These are phyloP conservation scores for Jackrogersella multiformis DNA, from an alignment of 495 filamentous ascomycete species.

Conservation along the genomic window DNA sequence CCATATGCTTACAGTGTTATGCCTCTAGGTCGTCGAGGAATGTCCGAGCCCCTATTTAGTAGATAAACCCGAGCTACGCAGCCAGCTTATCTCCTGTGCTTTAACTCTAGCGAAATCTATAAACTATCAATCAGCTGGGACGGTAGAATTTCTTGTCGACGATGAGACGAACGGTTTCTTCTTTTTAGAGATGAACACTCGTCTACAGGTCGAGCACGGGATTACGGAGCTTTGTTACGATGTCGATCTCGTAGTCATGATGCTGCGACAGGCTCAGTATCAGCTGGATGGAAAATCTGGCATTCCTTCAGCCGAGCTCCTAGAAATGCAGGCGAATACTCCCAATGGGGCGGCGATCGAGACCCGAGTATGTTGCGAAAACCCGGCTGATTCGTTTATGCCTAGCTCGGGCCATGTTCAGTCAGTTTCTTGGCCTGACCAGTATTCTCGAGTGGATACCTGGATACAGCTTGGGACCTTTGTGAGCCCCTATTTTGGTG, in stretches of 20 bases:
- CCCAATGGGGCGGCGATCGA: slow-evolving; percentile 59
- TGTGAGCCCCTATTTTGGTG: slow-evolving; percentile 64
- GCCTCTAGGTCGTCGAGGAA: slow-evolving; percentile 49
- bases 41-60: slow-evolving; percentile 53
- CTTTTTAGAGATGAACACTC: slow-evolving; percentile 76
- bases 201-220: slow-evolving; percentile 73
- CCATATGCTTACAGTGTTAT: slow-evolving; percentile 49
- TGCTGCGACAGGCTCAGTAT: slow-evolving; percentile 44
- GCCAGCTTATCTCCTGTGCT: slow-evolving; percentile 61
- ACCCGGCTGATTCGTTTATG: slow-evolving; percentile 63
- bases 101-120: slow-evolving; percentile 60
- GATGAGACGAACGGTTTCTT: slow-evolving; percentile 66
- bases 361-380: slow-evolving; percentile 69
- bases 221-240: slow-evolving; percentile 69
- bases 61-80: slow-evolving; percentile 54
- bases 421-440: slow-evolving; percentile 60
- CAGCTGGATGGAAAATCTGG: slow-evolving; percentile 27
- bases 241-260: slow-evolving; percentile 66
- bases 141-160: slow-evolving; percentile 72
- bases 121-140: slow-evolving; percentile 68
- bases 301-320: slow-evolving; percentile 25
- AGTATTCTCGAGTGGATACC: slow-evolving; percentile 64
- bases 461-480: slow-evolving; percentile 67
- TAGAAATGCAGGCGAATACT: slow-evolving; percentile 5
- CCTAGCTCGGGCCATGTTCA: slow-evolving; percentile 68